phyloP scores from a whole-genome alignment of 2,329 filamentous ascomycete genomes.

The Achaetomium macrosporum region DNA sequence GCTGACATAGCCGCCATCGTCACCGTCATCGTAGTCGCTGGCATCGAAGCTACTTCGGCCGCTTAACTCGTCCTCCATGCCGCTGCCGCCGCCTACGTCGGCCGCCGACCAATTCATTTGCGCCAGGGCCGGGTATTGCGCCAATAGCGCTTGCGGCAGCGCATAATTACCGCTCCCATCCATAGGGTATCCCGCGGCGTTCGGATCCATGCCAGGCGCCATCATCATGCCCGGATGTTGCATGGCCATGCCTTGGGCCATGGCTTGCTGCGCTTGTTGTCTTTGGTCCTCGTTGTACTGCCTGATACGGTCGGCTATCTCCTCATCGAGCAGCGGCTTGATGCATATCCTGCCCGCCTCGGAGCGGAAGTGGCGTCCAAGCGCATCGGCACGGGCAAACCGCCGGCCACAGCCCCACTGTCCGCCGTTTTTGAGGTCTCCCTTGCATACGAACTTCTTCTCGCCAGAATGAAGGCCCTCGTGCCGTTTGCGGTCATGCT shows the following conservation, averaged over 20 bases:
- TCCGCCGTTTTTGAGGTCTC: constrained; percentile 73
- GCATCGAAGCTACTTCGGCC: constrained; percentile 77
- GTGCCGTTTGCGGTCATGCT: constrained; percentile 95
- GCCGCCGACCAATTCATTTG: constrained; percentile 71
- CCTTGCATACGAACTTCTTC: constrained; percentile 97
- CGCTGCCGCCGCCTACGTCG: constrained; percentile 65
- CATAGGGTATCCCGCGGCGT: constrained; percentile 49
- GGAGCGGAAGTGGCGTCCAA: constrained; percentile 90
- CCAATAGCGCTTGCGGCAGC: constrained; percentile 80
- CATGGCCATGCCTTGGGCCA: constrained; percentile 53
- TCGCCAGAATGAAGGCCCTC: constrained; percentile 94
- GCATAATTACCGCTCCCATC: constrained; percentile 54
- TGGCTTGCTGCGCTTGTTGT: constrained; percentile 55
- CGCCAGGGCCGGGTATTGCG: constrained; percentile 90
- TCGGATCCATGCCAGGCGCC: constrained; percentile 55
- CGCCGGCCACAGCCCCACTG: constrained; percentile 90
- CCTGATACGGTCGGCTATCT: constrained; percentile 75
- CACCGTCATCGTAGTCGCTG: constrained; percentile 69
- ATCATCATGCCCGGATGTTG: constrained; percentile 54
- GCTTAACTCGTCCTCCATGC: constrained; percentile 69
- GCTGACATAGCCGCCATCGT: constrained; percentile 63
- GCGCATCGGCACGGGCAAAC: constrained; percentile 90
- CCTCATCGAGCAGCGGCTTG: constrained; percentile 93
- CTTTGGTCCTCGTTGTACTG: constrained; percentile 67
- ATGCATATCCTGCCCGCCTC: constrained; percentile 96